Conservation (phyloP, 768 basidiomycete species). For the Pisolithus tinctorius region DNA sequence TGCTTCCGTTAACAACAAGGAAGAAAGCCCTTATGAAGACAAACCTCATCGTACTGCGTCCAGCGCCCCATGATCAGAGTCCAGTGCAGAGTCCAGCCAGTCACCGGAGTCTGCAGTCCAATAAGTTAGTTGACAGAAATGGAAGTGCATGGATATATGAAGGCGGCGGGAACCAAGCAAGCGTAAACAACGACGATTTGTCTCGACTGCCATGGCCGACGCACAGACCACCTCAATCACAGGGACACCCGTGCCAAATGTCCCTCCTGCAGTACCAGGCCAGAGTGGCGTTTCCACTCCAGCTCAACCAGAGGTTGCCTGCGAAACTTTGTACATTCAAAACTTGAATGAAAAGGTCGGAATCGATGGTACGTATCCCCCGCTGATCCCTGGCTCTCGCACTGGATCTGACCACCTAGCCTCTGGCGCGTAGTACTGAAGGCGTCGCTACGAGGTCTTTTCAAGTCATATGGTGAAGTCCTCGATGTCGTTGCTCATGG, state of each 20-base stretch:
- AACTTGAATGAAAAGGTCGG: constrained; percentile 95
- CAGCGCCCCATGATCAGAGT: constrained; percentile 28
- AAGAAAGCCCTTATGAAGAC: neutral
- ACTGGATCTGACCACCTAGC: constrained; percentile 5
- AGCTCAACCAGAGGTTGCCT: constrained; percentile 40
- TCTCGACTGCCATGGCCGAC: constrained; percentile 29
- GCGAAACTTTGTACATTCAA: constrained; percentile 92
- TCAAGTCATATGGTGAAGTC: constrained; percentile 90
- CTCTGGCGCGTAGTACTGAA: constrained; percentile 62
- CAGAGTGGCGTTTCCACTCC: constrained; percentile 11
- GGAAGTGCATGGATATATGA: constrained; percentile 2
- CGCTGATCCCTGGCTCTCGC: constrained; percentile 1
- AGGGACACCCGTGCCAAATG: constrained; percentile 21
- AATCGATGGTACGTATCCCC: constrained; percentile 47
- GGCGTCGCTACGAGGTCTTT: constrained; percentile 77
- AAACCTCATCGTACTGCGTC: constrained; percentile 31
- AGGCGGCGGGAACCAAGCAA: constrained; percentile 13
- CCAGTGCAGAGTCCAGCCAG: constrained; percentile 17
- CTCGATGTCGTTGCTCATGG: constrained; percentile 92
- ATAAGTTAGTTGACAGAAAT: neutral
- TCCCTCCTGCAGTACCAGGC: constrained; percentile 11
- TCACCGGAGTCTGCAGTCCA: neutral
- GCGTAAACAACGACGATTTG: constrained; percentile 15
- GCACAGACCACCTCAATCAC: constrained; percentile 26
- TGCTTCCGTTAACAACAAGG: neutral